Evolutionary conservation across 2,329 filamentous ascomycete species (phyloP).

Genomic region (Tympanopsis confertula): DNA sequence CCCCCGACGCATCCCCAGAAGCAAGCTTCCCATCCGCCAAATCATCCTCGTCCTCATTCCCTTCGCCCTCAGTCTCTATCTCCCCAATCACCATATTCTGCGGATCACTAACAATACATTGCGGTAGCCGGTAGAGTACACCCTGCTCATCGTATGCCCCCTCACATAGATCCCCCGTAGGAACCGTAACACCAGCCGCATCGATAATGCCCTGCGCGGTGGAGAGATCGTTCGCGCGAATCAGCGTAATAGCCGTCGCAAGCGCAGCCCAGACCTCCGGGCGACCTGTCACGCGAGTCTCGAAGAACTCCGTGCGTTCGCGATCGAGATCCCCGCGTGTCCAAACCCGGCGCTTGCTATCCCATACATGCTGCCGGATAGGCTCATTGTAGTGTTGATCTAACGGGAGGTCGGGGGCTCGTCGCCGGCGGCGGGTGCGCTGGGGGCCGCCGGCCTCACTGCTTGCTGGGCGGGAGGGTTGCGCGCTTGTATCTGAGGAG

Average conservation of each 20-base stretch:
- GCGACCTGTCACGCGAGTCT: constrained; percentile 71
- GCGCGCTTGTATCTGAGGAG: background rate
- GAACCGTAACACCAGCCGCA: constrained; percentile 65
- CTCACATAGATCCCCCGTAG: constrained; percentile 60
- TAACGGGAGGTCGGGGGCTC: constrained; percentile 20
- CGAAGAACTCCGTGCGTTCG: constrained; percentile 77
- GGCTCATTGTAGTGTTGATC: constrained; percentile 61
- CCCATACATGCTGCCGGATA: constrained; percentile 55
- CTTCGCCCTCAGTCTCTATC: constrained; percentile 2
- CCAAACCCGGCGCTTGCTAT: constrained; percentile 52
- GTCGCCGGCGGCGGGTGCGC: background rate
- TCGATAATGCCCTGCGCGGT: constrained; percentile 73
- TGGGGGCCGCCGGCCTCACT: background rate
- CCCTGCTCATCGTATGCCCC: constrained; percentile 64
- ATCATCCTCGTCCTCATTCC: constrained; percentile 5
- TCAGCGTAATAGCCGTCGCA: constrained; percentile 50
- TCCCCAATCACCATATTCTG: constrained; percentile 30
- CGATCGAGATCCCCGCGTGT: constrained; percentile 55
- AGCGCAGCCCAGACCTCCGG: constrained; percentile 73
- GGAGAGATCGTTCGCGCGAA: constrained; percentile 37
- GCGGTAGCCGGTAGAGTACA: constrained; percentile 57
- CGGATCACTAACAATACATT: constrained; percentile 59
- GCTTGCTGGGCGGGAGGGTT: background rate
- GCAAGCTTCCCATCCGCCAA: background rate
- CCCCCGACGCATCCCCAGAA: background rate